These are phyloP conservation scores for Boletus reticulatus DNA, from an alignment of 768 basidiomycete species.

Conservation along the genomic window DNA sequence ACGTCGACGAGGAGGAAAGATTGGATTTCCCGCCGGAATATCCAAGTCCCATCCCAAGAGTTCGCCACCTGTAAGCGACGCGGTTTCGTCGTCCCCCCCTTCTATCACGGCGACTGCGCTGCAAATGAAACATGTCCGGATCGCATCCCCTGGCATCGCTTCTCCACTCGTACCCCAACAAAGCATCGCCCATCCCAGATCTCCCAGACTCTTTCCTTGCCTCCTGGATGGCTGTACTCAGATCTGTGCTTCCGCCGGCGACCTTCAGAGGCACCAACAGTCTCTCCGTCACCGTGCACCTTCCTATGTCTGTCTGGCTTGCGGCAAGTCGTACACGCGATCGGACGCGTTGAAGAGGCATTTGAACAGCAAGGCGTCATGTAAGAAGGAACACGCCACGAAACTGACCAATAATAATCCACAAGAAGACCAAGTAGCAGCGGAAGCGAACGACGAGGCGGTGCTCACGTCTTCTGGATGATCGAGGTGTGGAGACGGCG, in stretches of 20 bases:
- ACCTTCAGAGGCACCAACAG: slow-evolving; percentile 28
- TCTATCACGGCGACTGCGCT: slow-evolving; percentile 3
- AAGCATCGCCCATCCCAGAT: neutral
- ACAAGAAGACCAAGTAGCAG: slow-evolving; percentile 5
- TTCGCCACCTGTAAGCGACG: neutral
- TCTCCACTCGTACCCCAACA: slow-evolving; percentile 6
- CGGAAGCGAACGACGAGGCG: slow-evolving; percentile 20
- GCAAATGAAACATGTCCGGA: slow-evolving; percentile 13
- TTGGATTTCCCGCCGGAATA: neutral
- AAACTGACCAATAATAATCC: slow-evolving; percentile 2
- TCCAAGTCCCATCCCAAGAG: slow-evolving; percentile 7
- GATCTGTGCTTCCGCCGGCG: slow-evolving; percentile 27
- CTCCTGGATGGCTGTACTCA: slow-evolving; percentile 23
- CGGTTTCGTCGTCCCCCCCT: neutral
- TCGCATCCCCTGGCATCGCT: slow-evolving; percentile 11
- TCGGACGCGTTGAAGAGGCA: slow-evolving; percentile 34
- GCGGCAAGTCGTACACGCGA: slow-evolving; percentile 29
- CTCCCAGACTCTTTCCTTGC: slow-evolving; percentile 24
- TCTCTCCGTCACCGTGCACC: slow-evolving; percentile 30
- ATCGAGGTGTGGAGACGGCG: slow-evolving; percentile 20
- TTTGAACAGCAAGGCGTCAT: slow-evolving; percentile 26
- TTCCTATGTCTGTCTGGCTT: slow-evolving; percentile 22
- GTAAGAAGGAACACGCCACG: slow-evolving; percentile 23
- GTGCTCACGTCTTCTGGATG: slow-evolving; percentile 6
- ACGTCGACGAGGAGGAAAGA: slow-evolving; percentile 16